Base-by-base conservation (phyloP, 345 rosid genomes). In the Draba incana region DNA sequence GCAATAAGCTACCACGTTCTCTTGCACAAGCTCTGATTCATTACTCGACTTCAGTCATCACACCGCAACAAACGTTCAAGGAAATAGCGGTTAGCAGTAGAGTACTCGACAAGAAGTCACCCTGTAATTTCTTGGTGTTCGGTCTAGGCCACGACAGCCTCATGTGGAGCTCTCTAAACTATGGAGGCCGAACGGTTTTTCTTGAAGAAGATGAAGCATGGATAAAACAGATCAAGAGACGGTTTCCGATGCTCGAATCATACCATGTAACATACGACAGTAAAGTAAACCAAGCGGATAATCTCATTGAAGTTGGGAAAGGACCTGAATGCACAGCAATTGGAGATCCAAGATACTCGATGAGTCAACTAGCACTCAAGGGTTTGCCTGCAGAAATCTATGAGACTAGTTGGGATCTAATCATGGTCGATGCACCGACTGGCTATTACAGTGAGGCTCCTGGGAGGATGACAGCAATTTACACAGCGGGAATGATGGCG, bases 141-240 rank as follows among this genome's bases (percentile, higher is more conserved):
- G 97, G 99, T 12, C 76, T 94, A 6, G 95, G 99, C 27, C 96
- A 86, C 24, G 97, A 91, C 61, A 91, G 97, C 61, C 84, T 94
- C 13, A 86, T 91, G 99, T 94, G 98, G 99, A 76, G 81, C 66
- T 70, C 95, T 3, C 92, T 91, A 15, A 94, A 94, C 81, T 74
- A 84, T n/a, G 95, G 97, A 1, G 99, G 99, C 41, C 66, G 85
- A 8, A 94, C 98, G 0, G 68, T 91, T 3, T 94, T 94, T 73
- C 77, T 94, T 2, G 99, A 94, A 73, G 98, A 94, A 77, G 99
- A 94, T 57, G 82, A 83, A 62, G 75, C 90, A 1, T 94, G 98
- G 99, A 89, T 94, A 37, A 74, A 78, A 62, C 89, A 91, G 76
- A 86, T 94, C 64, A 82, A 47, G 56, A 75, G 66, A 12, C 75